Evolutionary conservation across 306 rosid genomes (phyloP).

Genomic region (Cicer judaicum): DNA sequence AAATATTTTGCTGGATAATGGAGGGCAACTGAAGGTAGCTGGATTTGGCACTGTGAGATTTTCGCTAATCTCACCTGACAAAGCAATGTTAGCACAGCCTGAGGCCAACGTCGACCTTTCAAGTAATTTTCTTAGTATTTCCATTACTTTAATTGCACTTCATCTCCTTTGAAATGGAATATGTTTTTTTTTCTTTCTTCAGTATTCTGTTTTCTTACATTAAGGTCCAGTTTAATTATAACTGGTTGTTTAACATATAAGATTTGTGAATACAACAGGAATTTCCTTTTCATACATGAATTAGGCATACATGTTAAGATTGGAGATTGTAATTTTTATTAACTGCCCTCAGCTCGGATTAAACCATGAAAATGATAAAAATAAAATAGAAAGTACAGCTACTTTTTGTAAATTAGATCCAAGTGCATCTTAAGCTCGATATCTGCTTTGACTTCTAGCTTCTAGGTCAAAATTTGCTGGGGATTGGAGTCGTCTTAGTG

Average conservation of each 20-base stretch:
- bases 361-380: conserved; percentile 29
- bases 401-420: conserved; percentile 8
- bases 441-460: background rate
- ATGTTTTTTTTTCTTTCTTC: conserved; percentile 18
- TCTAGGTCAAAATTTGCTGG: conserved; percentile 24
- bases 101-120: conserved; percentile 57
- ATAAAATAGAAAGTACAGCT: conserved; percentile 7
- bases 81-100: conserved; percentile 68
- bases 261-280: conserved; percentile 26
- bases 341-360: conserved; percentile 3
- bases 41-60: conserved; percentile 85
- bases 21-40: conserved; percentile 89
- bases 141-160: conserved; percentile 18
- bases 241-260: conserved; percentile 33
- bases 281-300: conserved; percentile 36
- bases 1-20: conserved; percentile 99
- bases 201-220: conserved; percentile 8
- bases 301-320: background rate
- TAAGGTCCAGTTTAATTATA: conserved; percentile 39
- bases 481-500: background rate
- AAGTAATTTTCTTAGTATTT: conserved; percentile 62
- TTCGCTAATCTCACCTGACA: conserved; percentile 70
- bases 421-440: background rate
- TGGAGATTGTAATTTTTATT: conserved; percentile 30
- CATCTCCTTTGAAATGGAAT: conserved; percentile 15